Evolutionary conservation across 176 grass and related monocot genomes (phyloP).

Genomic region (Aegilops tauschii): DNA sequence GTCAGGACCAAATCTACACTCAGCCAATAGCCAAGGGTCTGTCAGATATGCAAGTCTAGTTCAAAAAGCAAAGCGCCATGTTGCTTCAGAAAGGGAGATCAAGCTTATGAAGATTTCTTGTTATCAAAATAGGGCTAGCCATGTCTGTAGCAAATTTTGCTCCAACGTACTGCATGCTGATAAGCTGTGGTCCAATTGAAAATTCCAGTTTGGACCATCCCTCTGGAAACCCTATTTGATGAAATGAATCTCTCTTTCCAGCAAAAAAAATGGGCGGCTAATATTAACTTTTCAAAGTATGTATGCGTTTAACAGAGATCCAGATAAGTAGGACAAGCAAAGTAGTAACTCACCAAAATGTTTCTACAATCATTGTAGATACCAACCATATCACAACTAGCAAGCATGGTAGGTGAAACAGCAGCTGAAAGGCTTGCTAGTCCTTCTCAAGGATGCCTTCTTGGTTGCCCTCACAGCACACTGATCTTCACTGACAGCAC

Average conservation of each 20-base stretch:
- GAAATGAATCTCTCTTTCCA: background rate
- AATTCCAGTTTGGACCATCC: background rate
- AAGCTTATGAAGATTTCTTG: background rate
- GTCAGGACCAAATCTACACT: background rate
- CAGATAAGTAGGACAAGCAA: background rate
- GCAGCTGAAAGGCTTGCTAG: slow-evolving; percentile 61
- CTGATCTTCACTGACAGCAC: slow-evolving; percentile 42
- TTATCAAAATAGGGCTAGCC: background rate
- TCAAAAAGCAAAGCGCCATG: background rate
- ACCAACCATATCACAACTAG: slow-evolving; percentile 42
- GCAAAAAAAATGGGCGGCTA: background rate
- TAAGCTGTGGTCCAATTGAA: background rate
- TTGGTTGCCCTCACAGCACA: slow-evolving; percentile 29
- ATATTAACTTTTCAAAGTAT: background rate
- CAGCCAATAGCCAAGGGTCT: background rate
- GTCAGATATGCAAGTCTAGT: background rate
- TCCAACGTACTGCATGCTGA: no score
- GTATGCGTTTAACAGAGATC: background rate
- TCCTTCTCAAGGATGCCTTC: slow-evolving; percentile 36
- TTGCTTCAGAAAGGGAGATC: background rate
- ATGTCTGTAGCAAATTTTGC: no score
- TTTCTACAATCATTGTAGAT: background rate
- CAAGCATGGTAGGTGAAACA: slow-evolving; percentile 73
- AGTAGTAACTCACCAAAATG: slow-evolving; percentile 32
- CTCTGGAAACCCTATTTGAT: background rate